Evolutionary conservation across 2,329 filamentous ascomycete genomes (phyloP).

Genomic region (Paradendryphiella salina): DNA sequence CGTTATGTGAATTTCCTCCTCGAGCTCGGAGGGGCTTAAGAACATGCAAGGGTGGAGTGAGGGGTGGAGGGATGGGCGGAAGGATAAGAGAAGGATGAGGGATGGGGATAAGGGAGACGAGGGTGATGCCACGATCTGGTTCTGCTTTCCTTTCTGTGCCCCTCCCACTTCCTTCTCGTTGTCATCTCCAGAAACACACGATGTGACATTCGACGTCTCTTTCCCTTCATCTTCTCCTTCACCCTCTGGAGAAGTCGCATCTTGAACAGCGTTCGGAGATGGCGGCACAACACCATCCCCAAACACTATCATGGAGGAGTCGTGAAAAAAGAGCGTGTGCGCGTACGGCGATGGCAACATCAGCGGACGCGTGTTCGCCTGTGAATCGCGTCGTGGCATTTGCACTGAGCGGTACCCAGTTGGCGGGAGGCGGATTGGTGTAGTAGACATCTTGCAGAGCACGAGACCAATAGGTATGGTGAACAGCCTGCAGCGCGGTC

Average conservation of each 20-base stretch:
- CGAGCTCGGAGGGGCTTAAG: too few species aligned
- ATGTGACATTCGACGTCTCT: neutral
- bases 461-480: neutral
- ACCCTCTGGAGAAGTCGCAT: neutral
- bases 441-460: neutral
- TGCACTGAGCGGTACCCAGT: neutral
- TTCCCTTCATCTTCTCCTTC: neutral
- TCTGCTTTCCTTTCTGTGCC: neutral
- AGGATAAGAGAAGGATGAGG: too few species aligned
- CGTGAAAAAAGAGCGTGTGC: neutral
- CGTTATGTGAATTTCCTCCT: too few species aligned
- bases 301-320: neutral
- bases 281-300: neutral
- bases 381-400: neutral
- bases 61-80: too few species aligned
- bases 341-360: neutral
- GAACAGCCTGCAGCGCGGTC: neutral
- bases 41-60: too few species aligned
- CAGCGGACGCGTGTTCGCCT: neutral
- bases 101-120: too few species aligned
- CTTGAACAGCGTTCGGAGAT: neutral
- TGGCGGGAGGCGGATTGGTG: neutral
- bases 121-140: too few species aligned
- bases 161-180: neutral
- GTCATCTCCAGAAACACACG: neutral